A percentile compares a stretch with the other conserved stretches of the same genome.
Evolutionary conservation across 202 grass and related monocot genomes (phyloP).

Genomic region (Zizania palustris): DNA sequence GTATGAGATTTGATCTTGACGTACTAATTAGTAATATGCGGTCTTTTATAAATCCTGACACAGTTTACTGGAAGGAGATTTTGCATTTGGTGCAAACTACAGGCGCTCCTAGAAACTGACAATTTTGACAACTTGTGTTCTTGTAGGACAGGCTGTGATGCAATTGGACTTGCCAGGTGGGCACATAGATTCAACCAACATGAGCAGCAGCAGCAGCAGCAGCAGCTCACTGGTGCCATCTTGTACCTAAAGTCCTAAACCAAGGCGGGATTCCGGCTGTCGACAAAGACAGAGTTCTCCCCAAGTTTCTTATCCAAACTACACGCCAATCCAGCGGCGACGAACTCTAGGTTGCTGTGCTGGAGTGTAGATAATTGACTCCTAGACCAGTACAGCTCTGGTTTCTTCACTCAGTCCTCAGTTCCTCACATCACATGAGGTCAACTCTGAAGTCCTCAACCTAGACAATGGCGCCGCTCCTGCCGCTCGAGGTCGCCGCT

Average conservation of each 20-base stretch:
- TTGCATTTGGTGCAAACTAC: background rate
- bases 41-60: background rate
- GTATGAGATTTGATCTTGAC: background rate
- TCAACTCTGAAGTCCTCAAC: background rate
- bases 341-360: background rate
- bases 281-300: constrained; percentile 3
- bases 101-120: background rate
- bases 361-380: background rate
- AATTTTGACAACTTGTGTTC: background rate
- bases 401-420: background rate
- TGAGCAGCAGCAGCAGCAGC: background rate
- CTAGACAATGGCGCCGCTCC: constrained; percentile 26
- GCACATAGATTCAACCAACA: background rate
- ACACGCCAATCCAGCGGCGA: background rate
- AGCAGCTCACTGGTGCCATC: constrained; percentile 2
- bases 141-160: background rate
- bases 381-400: background rate
- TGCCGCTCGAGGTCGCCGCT: background rate
- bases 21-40: background rate
- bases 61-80: no score
- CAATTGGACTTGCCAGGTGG: constrained; percentile 1
- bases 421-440: background rate
- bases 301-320: background rate
- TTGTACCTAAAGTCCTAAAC: constrained; percentile 29
- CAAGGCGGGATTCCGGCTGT: constrained; percentile 12